These are phyloP conservation scores for Graphilbum sp. DNA, from an alignment of 2,329 filamentous ascomycete species.

Conservation along the genomic window DNA sequence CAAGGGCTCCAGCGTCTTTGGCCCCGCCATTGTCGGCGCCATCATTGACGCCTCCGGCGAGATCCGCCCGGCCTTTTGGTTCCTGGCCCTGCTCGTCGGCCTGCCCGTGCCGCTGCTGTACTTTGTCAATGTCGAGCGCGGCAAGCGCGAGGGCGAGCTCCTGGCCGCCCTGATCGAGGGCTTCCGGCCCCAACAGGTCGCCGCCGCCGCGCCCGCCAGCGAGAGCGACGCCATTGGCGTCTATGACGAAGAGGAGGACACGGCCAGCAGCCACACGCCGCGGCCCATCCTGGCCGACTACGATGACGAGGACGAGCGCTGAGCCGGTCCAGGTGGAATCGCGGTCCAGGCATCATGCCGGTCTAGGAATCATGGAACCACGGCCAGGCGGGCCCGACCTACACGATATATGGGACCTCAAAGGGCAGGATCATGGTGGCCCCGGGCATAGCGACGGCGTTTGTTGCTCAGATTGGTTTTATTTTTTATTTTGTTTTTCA, in stretches of 20 bases:
- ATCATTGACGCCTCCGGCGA: slow-evolving; percentile 76
- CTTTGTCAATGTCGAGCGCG: slow-evolving; percentile 69
- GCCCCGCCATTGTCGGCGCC: slow-evolving; percentile 79
- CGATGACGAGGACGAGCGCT: slow-evolving; percentile 10
- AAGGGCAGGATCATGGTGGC: too few species aligned
- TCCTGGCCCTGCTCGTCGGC: slow-evolving; percentile 70
- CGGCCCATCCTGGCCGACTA: slow-evolving; percentile 19
- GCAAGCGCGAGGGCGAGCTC: slow-evolving; percentile 49
- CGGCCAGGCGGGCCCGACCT: too few species aligned
- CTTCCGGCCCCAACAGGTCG: slow-evolving; percentile 21
- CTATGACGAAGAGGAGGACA: slow-evolving; percentile 11
- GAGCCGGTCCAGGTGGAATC: background rate
- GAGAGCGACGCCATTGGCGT: slow-evolving; percentile 3
- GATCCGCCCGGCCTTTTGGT: slow-evolving; percentile 81
- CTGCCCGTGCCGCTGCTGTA: slow-evolving; percentile 73
- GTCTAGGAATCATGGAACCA: too few species aligned
- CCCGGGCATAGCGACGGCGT: background rate
- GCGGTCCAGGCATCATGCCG: too few species aligned
- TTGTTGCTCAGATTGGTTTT: background rate
- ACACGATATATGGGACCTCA: too few species aligned
- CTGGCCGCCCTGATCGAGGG: slow-evolving; percentile 45
- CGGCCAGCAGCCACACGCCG: slow-evolving; percentile 16
- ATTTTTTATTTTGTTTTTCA: background rate
- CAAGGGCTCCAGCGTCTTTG: slow-evolving; percentile 88
- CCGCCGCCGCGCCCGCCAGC: background rate